Evolutionary conservation across 179 eudicot genomes (phyloP).

Genomic region (Gypsophila paniculata): DNA sequence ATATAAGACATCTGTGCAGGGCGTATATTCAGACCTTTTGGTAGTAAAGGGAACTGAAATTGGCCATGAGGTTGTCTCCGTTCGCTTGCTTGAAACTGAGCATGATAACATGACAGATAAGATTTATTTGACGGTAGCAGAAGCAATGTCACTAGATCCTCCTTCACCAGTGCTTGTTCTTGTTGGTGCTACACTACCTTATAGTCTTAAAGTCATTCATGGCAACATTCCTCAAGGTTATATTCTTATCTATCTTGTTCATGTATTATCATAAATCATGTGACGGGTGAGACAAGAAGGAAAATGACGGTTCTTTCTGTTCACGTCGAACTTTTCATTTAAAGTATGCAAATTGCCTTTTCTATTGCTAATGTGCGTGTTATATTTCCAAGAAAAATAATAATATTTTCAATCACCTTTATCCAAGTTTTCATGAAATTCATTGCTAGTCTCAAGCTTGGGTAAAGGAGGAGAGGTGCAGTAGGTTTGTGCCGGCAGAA

Average conservation of each 20-base stretch:
- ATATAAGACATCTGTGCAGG: conserved; percentile 40
- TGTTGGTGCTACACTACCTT: conserved; percentile 66
- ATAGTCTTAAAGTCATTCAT: conserved; percentile 68
- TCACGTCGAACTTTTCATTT: not conserved
- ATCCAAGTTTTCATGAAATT: too few relatives aligned
- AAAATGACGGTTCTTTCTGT: not conserved
- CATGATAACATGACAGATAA: conserved; percentile 53
- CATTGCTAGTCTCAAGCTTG: too few relatives aligned
- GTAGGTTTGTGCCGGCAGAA: too few relatives aligned
- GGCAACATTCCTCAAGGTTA: conserved; percentile 68
- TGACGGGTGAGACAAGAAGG: conserved; percentile 12
- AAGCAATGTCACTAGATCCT: conserved; percentile 92
- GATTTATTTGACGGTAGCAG: conserved; percentile 83
- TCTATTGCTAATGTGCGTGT: not conserved
- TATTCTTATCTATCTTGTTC: conserved; percentile 8
- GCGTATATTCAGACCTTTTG: conserved; percentile 71
- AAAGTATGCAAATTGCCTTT: not conserved
- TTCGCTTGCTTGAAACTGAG: conserved; percentile 63
- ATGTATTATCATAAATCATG: not conserved
- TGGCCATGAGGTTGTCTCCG: conserved; percentile 82
- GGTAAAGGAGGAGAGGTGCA: too few relatives aligned
- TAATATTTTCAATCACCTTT: too few relatives aligned
- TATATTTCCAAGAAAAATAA: too few relatives aligned
- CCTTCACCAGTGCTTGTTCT: conserved; percentile 90
- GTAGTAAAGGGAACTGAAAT: conserved; percentile 80